Conservation (phyloP, 352 stramenopile species). For the Pilasporangium apinafurcum region DNA sequence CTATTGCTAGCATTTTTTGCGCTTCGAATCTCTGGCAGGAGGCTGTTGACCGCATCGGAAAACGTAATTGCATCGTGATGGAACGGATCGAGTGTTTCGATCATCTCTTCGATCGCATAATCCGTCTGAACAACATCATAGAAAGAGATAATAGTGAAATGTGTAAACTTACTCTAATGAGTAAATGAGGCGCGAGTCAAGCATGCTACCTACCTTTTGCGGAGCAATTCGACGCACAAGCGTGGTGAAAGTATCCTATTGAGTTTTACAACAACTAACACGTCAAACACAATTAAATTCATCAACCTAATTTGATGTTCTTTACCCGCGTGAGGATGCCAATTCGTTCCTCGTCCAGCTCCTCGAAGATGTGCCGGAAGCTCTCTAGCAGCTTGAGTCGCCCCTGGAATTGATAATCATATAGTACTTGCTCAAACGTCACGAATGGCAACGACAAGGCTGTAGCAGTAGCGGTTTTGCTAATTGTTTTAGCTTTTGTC, state of each 20-base stretch:
- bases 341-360: constrained; percentile 42
- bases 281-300: background rate
- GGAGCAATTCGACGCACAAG: constrained; percentile 27
- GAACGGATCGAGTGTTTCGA: constrained; percentile 56
- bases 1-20: too few relatives aligned
- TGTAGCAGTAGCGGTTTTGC: constrained; percentile 7
- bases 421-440: constrained; percentile 64
- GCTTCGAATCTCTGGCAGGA: constrained; percentile 29
- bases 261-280: background rate
- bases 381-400: constrained; percentile 52
- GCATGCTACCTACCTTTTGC: constrained; percentile 21
- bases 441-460: constrained; percentile 27
- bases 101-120: constrained; percentile 25
- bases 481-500: constrained; percentile 3
- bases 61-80: constrained; percentile 75
- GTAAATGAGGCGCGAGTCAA: too few relatives aligned
- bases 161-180: too few relatives aligned
- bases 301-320: background rate
- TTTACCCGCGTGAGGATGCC: constrained; percentile 42
- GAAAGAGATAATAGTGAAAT: background rate
- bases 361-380: constrained; percentile 42
- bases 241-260: constrained; percentile 23
- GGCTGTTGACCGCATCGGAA: constrained; percentile 38
- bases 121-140: constrained; percentile 14
- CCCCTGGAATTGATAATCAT: constrained; percentile 65